These are phyloP conservation scores for Cytospora schulzeri DNA, from an alignment of 2,329 filamentous ascomycete genomes.

Conservation along the genomic window DNA sequence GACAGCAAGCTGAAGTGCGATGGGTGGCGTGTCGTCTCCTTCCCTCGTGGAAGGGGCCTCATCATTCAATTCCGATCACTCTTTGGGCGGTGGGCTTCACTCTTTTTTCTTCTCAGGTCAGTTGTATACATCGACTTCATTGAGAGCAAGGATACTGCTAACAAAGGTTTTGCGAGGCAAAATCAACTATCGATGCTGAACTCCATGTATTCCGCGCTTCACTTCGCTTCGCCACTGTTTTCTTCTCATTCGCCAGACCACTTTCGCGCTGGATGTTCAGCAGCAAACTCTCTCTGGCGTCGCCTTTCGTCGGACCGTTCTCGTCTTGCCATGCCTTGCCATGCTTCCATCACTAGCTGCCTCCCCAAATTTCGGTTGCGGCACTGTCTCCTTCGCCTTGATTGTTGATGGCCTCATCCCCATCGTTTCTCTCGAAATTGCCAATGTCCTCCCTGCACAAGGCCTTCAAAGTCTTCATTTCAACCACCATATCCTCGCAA, in stretches of 20 bases:
- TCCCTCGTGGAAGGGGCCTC: slow-evolving; percentile 26
- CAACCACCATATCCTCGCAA: slow-evolving; percentile 18
- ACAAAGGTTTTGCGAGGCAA: slow-evolving; percentile 23
- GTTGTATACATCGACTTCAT: slow-evolving; percentile 20
- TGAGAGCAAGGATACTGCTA: slow-evolving; percentile 35
- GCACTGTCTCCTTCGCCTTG: background rate
- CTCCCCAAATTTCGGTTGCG: background rate
- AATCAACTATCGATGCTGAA: background rate
- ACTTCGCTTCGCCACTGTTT: background rate
- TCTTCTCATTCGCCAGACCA: background rate
- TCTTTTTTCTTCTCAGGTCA: slow-evolving; percentile 33
- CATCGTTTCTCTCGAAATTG: background rate
- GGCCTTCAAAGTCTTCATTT: slow-evolving; percentile 16
- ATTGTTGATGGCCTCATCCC: background rate
- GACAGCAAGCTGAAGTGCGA: slow-evolving; percentile 38
- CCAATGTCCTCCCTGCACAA: slow-evolving; percentile 1
- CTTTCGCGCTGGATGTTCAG: background rate
- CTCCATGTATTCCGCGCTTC: background rate
- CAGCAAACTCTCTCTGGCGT: background rate
- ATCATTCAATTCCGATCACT: slow-evolving; percentile 40
- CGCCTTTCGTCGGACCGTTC: background rate
- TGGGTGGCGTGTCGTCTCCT: slow-evolving; percentile 36
- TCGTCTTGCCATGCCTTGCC: background rate
- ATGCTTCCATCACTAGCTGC: background rate
- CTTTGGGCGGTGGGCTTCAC: slow-evolving; percentile 38